phyloP scores from a whole-genome alignment of 306 rosid genomes.

The Trifolium subterraneum region DNA sequence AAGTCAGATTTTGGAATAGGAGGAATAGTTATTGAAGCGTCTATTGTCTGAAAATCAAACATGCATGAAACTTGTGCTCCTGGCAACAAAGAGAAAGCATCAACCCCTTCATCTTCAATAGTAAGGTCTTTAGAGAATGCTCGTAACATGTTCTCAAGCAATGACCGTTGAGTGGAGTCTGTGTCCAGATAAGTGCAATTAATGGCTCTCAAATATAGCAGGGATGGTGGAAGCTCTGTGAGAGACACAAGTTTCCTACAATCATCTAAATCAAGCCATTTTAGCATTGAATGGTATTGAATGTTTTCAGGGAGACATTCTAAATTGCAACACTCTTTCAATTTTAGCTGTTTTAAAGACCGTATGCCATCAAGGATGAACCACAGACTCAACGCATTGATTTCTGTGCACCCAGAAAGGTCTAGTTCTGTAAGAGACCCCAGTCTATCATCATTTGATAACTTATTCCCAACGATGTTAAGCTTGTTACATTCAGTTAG shows the following conservation, averaged over 20 bases:
- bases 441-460: not conserved
- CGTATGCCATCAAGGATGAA: not conserved
- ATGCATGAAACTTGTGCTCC: not conserved
- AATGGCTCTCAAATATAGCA: not conserved
- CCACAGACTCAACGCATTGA: not conserved
- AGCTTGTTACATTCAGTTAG: not conserved
- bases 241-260: not conserved
- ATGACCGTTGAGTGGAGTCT: not conserved
- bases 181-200: not conserved
- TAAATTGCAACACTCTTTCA: not conserved
- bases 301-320: not conserved
- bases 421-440: not conserved
- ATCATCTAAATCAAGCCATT: not conserved
- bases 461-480: not conserved
- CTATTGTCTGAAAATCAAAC: not conserved
- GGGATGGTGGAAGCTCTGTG: not conserved
- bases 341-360: not conserved
- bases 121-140: not conserved
- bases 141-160: not conserved
- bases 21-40: constrained; percentile 1
- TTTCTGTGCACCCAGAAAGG: not conserved
- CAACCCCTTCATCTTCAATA: no score
- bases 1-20: not conserved
- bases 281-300: not conserved
- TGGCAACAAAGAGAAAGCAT: not conserved